Evolutionary conservation across 2,329 filamentous ascomycete species (phyloP).

Genomic region (Fusarium sp.): DNA sequence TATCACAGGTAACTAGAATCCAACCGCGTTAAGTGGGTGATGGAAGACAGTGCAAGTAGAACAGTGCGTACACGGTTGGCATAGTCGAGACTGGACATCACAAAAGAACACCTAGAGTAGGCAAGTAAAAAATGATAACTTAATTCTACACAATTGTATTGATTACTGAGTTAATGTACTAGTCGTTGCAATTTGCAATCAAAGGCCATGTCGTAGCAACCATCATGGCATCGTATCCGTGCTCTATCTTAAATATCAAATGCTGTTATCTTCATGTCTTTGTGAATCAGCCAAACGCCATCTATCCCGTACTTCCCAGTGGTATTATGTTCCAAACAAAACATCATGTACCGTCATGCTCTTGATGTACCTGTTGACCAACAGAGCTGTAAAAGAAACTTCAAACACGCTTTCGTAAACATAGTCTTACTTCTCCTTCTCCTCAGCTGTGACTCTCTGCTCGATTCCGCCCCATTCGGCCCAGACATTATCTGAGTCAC

Average conservation of each 20-base stretch:
- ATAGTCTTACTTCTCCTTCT: conserved; percentile 39
- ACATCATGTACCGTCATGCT: conserved; percentile 24
- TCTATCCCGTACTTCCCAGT: conserved; percentile 20
- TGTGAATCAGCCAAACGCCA: conserved; percentile 31
- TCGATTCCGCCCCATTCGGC: conserved; percentile 48
- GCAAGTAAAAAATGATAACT: neutral
- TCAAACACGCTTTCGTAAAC: conserved; percentile 21
- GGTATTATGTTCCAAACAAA: conserved; percentile 21
- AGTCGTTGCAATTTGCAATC: neutral
- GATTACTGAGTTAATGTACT: neutral
- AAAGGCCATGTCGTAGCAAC: conserved; percentile 15
- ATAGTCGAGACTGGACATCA: neutral
- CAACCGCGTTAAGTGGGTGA: conserved; percentile 41
- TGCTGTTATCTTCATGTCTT: conserved; percentile 17
- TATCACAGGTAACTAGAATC: conserved; percentile 29
- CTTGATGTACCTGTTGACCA: conserved; percentile 35
- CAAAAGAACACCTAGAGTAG: neutral
- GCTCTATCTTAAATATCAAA: conserved; percentile 10
- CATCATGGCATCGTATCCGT: conserved; percentile 34
- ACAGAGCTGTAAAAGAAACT: conserved; percentile 33
- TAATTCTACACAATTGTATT: neutral
- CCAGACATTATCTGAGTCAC: conserved; percentile 48
- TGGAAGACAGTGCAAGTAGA: conserved; percentile 3
- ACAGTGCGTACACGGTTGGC: neutral
- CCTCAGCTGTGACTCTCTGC: conserved; percentile 13